These are phyloP conservation scores for Oryza longistaminata DNA, from an alignment of 176 grass and related monocot genomes.

Conservation along the genomic window DNA sequence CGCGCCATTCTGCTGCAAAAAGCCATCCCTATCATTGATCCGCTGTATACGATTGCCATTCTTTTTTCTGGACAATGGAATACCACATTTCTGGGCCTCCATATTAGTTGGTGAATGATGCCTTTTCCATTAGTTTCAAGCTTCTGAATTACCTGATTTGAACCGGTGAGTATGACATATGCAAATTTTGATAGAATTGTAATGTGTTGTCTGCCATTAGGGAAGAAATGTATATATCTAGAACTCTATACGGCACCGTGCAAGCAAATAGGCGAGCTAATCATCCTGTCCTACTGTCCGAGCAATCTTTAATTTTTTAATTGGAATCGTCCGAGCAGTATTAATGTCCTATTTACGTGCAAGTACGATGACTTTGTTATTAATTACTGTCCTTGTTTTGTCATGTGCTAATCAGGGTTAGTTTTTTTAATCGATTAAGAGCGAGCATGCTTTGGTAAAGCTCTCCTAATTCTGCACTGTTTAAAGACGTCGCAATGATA, in stretches of 20 bases:
- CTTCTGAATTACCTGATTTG: not conserved
- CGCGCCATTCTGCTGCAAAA: not conserved
- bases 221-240: not conserved
- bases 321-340: not conserved
- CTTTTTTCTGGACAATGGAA: not conserved
- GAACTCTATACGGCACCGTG: not conserved
- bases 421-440: not conserved
- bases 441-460: not conserved
- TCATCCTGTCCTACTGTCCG: not conserved
- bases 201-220: not conserved
- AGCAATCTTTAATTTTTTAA: not conserved
- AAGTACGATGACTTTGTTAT: too few species aligned
- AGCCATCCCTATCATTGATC: not conserved
- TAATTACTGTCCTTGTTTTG: not conserved
- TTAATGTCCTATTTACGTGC: not conserved
- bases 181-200: not conserved
- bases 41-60: not conserved
- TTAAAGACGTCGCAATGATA: slow-evolving; percentile 21
- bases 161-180: not conserved
- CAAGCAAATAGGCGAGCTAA: not conserved
- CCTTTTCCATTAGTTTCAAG: not conserved
- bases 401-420: not conserved
- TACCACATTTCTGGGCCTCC: not conserved
- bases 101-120: not conserved
- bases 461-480: not conserved